Conservation (phyloP, 2,329 filamentous ascomycete species). For the Shiraia sp. region DNA sequence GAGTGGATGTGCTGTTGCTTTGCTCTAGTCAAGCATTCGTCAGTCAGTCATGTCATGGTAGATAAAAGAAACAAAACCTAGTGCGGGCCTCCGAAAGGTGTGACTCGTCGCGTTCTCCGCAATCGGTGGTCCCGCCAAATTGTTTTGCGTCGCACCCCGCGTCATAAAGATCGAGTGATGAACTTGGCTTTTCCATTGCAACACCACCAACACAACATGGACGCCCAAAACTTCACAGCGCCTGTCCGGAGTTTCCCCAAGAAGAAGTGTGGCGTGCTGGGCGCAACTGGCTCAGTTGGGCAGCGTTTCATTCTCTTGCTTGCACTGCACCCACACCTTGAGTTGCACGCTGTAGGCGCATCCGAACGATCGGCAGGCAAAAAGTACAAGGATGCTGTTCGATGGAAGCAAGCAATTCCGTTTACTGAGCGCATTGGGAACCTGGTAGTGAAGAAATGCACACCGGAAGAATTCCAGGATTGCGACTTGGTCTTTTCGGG, state of each 20-base stretch:
- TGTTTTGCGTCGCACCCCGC: conserved; percentile 20
- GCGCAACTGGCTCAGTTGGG: conserved; percentile 91
- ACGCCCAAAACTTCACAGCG: conserved; percentile 49
- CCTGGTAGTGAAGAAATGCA: conserved; percentile 84
- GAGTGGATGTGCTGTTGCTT: too few species aligned
- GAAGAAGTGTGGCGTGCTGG: conserved; percentile 70
- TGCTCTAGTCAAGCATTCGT: too few species aligned
- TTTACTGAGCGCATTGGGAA: conserved; percentile 78
- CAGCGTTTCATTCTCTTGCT: conserved; percentile 95
- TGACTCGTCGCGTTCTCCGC: conserved; percentile 1
- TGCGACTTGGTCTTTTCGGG: conserved; percentile 95
- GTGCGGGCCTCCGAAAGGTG: background rate
- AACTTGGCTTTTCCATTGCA: conserved; percentile 24
- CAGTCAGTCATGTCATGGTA: too few species aligned
- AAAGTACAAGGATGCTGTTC: conserved; percentile 90
- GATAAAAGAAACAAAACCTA: too few species aligned
- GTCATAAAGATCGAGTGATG: conserved; percentile 29
- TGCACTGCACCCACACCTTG: conserved; percentile 82
- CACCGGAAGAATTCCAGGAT: conserved; percentile 77
- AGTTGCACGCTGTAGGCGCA: conserved; percentile 85
- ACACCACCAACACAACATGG: conserved; percentile 44
- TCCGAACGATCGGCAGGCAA: conserved; percentile 89
- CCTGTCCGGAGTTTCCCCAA: conserved; percentile 49
- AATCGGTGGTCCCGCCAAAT: background rate
- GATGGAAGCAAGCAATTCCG: conserved; percentile 88